Percentiles rank a stretch among this genome's conserved stretches.
These are phyloP conservation scores for Sclerotinia spermophila DNA, from an alignment of 2,329 filamentous ascomycete species.

Conservation along the genomic window DNA sequence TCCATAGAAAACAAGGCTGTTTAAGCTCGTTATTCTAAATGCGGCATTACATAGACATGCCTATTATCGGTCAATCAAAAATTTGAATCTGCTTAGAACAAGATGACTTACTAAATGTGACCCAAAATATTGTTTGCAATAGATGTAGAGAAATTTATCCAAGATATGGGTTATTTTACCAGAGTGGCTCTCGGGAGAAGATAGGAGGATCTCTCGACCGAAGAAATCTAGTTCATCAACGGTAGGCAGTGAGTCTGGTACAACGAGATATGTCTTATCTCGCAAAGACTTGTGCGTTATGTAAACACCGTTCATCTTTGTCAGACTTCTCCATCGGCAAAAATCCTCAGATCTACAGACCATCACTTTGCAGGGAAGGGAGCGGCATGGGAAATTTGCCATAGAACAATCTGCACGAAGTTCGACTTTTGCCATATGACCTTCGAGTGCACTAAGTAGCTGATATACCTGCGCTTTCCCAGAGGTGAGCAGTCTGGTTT, in stretches of 20 bases:
- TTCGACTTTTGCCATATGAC: slow-evolving; percentile 19
- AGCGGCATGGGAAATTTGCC: slow-evolving; percentile 20
- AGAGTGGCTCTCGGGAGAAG: slow-evolving; percentile 22
- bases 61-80: neutral
- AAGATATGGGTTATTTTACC: slow-evolving; percentile 22
- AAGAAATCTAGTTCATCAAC: slow-evolving; percentile 23
- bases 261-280: slow-evolving; percentile 23
- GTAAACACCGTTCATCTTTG: slow-evolving; percentile 23
- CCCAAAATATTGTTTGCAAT: slow-evolving; percentile 10
- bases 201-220: slow-evolving; percentile 21
- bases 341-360: slow-evolving; percentile 20
- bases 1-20: slow-evolving; percentile 26
- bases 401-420: slow-evolving; percentile 17
- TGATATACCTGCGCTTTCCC: slow-evolving; percentile 12
- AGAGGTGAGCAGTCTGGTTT: slow-evolving; percentile 20
- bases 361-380: slow-evolving; percentile 21
- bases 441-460: neutral
- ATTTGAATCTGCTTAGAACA: too few species aligned
- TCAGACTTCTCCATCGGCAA: slow-evolving; percentile 24
- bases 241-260: slow-evolving; percentile 21
- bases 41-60: slow-evolving; percentile 20
- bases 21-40: slow-evolving; percentile 23
- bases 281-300: slow-evolving; percentile 22
- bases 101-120: slow-evolving; percentile 17
- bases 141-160: slow-evolving; percentile 22